phyloP scores from a whole-genome alignment of 441 rosid species.

The Syzygium malaccense region DNA sequence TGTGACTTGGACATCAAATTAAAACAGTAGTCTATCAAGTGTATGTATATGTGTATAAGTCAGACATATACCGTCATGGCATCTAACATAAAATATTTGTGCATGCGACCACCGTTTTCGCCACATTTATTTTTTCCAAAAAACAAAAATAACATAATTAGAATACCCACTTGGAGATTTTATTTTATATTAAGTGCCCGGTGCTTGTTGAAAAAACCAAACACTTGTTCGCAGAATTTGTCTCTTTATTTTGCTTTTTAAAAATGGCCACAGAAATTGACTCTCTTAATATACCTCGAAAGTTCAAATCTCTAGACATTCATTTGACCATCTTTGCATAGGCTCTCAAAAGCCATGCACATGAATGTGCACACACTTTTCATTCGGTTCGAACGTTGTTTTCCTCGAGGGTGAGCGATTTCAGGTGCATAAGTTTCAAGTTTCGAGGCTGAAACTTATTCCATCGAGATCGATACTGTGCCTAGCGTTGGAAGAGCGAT shows the following conservation, averaged over 20 bases:
- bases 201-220: not conserved
- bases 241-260: accelerated
- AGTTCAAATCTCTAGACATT: not conserved
- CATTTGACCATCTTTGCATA: not conserved
- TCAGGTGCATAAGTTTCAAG: no score
- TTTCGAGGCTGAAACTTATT: no score
- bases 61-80: not conserved
- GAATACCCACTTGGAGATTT: not conserved
- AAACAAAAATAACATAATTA: accelerated
- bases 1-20: not conserved
- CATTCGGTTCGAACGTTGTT: not conserved
- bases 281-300: not conserved
- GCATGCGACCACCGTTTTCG: not conserved
- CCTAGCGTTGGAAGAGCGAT: no score
- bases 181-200: not conserved
- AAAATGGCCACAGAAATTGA: not conserved
- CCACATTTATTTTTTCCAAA: not conserved
- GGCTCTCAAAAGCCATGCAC: not conserved
- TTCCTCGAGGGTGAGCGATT: no score
- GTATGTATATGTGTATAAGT: not conserved
- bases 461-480: no score
- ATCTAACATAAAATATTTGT: not conserved
- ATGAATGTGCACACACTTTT: not conserved
- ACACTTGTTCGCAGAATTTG: not conserved
- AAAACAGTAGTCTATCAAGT: not conserved